Evolutionary conservation across 441 rosid species (phyloP).

Genomic region (Adansonia madagascariensis): DNA sequence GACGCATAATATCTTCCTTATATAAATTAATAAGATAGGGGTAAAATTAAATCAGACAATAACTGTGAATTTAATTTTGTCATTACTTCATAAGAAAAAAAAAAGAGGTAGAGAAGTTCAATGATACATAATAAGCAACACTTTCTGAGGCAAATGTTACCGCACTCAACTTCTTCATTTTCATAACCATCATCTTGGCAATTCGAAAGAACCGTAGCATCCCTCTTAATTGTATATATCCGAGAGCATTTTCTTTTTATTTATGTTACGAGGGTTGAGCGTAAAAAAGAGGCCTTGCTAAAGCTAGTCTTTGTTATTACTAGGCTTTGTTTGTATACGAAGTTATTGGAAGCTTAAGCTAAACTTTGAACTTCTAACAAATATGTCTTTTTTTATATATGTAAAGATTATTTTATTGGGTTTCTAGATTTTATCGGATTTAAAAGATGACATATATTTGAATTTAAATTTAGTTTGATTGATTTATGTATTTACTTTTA

Average conservation of each 20-base stretch:
- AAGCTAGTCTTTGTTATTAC: not conserved
- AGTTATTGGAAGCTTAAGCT: not conserved
- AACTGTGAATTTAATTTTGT: no score
- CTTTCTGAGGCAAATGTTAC: constrained; percentile 45
- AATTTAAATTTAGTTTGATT: no score
- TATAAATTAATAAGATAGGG: no score
- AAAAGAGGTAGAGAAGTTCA: not conserved
- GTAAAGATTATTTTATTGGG: no score
- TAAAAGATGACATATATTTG: no score
- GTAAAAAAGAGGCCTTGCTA: not conserved
- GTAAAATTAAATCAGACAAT: no score
- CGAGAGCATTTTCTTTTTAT: not conserved
- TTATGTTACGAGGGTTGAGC: not conserved
- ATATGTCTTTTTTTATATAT: not conserved
- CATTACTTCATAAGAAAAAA: no score
- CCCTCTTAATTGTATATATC: constrained; percentile 27
- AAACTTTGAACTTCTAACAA: not conserved
- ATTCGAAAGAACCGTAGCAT: constrained; percentile 38
- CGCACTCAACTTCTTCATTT: constrained; percentile 33
- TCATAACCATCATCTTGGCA: constrained; percentile 39
- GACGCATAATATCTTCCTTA: no score
- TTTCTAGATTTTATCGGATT: no score
- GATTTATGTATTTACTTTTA: no score
- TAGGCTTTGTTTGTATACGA: not conserved
- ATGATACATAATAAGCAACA: constrained; percentile 38